phyloP scores from a whole-genome alignment of 139 green algal species.

The Coccomyxa sp. region DNA sequence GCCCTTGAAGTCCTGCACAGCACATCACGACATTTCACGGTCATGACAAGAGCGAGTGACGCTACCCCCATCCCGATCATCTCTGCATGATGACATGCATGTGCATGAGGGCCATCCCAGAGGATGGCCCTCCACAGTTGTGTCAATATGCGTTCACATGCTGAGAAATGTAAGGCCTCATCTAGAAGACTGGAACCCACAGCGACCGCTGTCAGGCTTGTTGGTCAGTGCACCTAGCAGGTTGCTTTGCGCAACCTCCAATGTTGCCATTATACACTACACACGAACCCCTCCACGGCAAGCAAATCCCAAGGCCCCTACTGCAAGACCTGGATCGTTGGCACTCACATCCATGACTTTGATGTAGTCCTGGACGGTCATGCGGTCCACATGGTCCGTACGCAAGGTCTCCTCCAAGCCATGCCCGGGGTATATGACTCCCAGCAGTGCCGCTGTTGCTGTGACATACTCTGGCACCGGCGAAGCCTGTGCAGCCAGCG shows the following conservation, averaged over 20 bases:
- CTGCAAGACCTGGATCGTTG: not conserved
- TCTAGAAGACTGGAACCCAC: not conserved
- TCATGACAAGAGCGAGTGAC: not conserved
- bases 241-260: not conserved
- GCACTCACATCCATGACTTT: not conserved
- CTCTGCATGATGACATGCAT: not conserved
- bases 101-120: not conserved
- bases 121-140: not conserved
- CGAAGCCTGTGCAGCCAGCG: not conserved
- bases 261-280: not conserved
- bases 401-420: not conserved
- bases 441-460: not conserved
- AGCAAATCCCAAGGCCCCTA: not conserved
- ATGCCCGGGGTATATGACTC: not conserved
- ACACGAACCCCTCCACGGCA: no score
- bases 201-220: not conserved
- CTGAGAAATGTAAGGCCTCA: not conserved
- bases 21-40: not conserved
- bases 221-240: not conserved
- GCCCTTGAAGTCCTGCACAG: not conserved
- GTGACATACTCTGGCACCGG: not conserved
- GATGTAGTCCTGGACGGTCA: not conserved
- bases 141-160: not conserved
- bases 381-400: not conserved
- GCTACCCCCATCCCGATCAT: not conserved